Conservation (phyloP, 495 filamentous ascomycete genomes). For the Xylaria telfairii region DNA sequence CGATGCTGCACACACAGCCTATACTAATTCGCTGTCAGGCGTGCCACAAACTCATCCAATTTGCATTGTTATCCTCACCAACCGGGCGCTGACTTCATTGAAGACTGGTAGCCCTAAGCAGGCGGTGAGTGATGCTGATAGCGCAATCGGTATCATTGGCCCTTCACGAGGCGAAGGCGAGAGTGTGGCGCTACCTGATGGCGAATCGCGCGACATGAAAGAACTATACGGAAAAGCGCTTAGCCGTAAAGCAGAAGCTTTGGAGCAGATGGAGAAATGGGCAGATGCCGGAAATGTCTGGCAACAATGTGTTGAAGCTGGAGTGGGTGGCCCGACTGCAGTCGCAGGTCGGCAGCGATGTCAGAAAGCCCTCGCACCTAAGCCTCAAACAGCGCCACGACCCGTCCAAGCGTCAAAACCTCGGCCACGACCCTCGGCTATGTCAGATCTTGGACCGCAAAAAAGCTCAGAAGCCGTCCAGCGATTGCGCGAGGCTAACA, state of each 20-base stretch:
- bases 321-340: constrained; percentile 80
- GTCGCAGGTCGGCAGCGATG: constrained; percentile 88
- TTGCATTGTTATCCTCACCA: constrained; percentile 83
- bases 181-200: constrained; percentile 66
- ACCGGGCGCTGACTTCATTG: constrained; percentile 85
- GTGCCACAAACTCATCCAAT: constrained; percentile 85
- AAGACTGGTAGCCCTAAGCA: constrained; percentile 90
- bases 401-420: constrained; percentile 40
- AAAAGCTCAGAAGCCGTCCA: constrained; percentile 70
- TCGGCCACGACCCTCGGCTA: constrained; percentile 53
- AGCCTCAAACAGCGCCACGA: constrained; percentile 49
- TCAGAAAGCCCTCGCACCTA: constrained; percentile 78
- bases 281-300: constrained; percentile 78
- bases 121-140: constrained; percentile 81
- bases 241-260: constrained; percentile 90
- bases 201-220: constrained; percentile 80
- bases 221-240: constrained; percentile 92
- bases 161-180: constrained; percentile 78
- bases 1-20: constrained; percentile 79
- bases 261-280: constrained; percentile 97
- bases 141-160: constrained; percentile 81
- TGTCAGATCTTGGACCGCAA: constrained; percentile 47
- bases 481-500: constrained; percentile 79
- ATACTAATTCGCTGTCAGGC: constrained; percentile 73
- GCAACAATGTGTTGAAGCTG: constrained; percentile 81